phyloP scores from a whole-genome alignment of 2,329 filamentous ascomycete genomes.

The Dactylella cylindrospora region DNA sequence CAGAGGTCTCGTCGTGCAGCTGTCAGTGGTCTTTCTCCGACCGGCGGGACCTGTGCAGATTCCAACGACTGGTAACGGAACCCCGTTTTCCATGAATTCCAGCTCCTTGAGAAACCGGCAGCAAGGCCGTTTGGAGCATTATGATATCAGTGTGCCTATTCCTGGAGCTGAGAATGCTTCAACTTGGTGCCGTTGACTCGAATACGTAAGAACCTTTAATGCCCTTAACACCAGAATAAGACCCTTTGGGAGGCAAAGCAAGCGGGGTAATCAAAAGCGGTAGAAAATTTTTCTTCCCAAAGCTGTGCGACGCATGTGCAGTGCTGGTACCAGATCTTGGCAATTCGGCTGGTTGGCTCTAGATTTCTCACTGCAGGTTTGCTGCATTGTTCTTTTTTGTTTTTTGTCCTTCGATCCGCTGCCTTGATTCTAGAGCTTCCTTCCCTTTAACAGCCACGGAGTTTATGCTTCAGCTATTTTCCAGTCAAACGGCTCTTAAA shows the following conservation, averaged over 20 bases:
- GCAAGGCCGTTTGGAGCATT: constrained; percentile 2
- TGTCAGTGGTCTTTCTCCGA: constrained; percentile 23
- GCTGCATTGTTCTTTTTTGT: no score
- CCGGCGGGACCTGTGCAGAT: constrained; percentile 11
- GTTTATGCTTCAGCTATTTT: constrained; percentile 7
- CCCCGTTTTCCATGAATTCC: constrained; percentile 27
- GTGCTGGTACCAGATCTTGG: constrained; percentile 13
- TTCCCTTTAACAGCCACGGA: constrained; percentile 17
- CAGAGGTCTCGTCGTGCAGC: constrained; percentile 23
- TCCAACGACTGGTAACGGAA: not conserved
- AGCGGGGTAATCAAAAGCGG: constrained; percentile 35
- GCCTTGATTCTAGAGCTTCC: constrained; percentile 18
- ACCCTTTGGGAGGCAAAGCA: constrained; percentile 24
- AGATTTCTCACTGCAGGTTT: constrained; percentile 32
- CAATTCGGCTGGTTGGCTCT: constrained; percentile 18
- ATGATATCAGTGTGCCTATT: constrained; percentile 42
- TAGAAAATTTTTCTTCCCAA: constrained; percentile 14
- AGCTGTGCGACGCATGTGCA: no score
- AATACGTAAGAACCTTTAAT: constrained; percentile 24
- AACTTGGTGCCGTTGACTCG: constrained; percentile 29
- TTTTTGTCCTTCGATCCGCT: no score
- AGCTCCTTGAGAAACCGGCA: constrained; percentile 9
- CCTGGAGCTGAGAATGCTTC: constrained; percentile 16
- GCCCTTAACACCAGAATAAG: constrained; percentile 20
- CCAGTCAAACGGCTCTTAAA: no score